A percentile compares a stretch with the other conserved stretches of the same genome.
phyloP scores from a whole-genome alignment of 148 eudicot species.

The Selenicereus undatus region DNA sequence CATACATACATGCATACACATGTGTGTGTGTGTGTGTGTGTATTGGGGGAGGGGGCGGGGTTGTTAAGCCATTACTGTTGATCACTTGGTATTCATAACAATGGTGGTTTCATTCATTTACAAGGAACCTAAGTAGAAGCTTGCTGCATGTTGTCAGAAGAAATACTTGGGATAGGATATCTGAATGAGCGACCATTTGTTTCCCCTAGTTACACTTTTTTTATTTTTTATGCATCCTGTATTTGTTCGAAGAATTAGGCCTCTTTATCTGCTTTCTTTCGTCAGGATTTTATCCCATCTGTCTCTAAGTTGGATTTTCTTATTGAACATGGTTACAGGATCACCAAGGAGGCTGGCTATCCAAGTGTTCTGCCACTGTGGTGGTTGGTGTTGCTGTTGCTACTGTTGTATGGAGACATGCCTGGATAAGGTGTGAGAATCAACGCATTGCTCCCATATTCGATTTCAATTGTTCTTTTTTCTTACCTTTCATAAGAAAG shows the following conservation, averaged over 20 bases:
- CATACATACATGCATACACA: too few relatives aligned
- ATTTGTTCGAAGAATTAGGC: not conserved
- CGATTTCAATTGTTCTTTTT: not conserved
- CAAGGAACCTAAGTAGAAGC: not conserved
- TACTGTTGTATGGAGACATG: slow-evolving; percentile 41
- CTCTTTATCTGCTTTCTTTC: not conserved
- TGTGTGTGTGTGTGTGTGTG: too few relatives aligned
- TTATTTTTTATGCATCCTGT: not conserved
- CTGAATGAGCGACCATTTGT: too few relatives aligned
- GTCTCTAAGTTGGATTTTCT: not conserved
- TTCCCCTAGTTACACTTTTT: too few relatives aligned
- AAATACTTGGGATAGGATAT: not conserved
- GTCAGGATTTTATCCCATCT: not conserved
- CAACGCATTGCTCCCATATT: not conserved
- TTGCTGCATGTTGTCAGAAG: not conserved
- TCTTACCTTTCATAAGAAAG: not conserved
- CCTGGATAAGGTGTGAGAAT: slow-evolving; percentile 36
- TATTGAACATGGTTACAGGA: slow-evolving; percentile 28
- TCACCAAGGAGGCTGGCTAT: slow-evolving; percentile 40
- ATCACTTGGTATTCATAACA: not conserved
- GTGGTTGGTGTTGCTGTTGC: slow-evolving; percentile 46
- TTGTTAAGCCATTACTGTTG: not conserved
- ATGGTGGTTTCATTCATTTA: not conserved
- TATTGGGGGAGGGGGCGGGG: not conserved
- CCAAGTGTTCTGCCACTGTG: slow-evolving; percentile 43